These are phyloP conservation scores for Sugiyamaella castrensis DNA, from an alignment of 1,139 yeast genomes.

Conservation along the genomic window DNA sequence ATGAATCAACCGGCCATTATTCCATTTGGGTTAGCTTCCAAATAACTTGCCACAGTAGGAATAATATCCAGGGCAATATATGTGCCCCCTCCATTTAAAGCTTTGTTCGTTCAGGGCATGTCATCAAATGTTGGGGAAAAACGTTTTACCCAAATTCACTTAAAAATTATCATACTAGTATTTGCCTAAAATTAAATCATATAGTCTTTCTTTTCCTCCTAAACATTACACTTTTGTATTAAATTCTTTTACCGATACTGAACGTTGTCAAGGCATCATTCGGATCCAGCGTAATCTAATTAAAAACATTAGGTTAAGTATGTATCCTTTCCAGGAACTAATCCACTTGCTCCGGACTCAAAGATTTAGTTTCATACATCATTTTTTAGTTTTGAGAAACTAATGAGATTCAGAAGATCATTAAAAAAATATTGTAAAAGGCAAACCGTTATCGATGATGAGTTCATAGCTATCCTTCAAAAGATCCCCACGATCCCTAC, in stretches of 20 bases:
- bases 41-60: slow-evolving; percentile 13
- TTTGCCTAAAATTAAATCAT: slow-evolving; percentile 7
- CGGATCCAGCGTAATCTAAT: slow-evolving; percentile 15
- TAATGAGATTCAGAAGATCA: too few relatives aligned
- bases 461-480: too few relatives aligned
- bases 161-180: slow-evolving; percentile 18
- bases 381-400: too few relatives aligned
- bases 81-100: slow-evolving; percentile 19
- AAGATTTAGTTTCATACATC: too few relatives aligned
- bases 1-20: slow-evolving; percentile 4
- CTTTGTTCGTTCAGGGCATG: too few relatives aligned
- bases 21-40: slow-evolving; percentile 17
- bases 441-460: too few relatives aligned
- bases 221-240: slow-evolving; percentile 17
- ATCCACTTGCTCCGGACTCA: slow-evolving; percentile 9
- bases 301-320: slow-evolving; percentile 10
- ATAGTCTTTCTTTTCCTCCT: slow-evolving; percentile 12
- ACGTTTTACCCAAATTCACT: slow-evolving; percentile 15
- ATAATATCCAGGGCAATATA: slow-evolving; percentile 16
- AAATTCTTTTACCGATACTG: slow-evolving; percentile 14
- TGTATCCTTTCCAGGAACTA: slow-evolving; percentile 16
- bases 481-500: too few relatives aligned
- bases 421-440: too few relatives aligned
- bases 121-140: slow-evolving; percentile 13
- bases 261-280: slow-evolving; percentile 16